Evolutionary conservation across 2,329 filamentous ascomycete genomes (phyloP), one percentile per base, ranked within the genome.

Genomic region (Aspergillus ustus): DNA sequence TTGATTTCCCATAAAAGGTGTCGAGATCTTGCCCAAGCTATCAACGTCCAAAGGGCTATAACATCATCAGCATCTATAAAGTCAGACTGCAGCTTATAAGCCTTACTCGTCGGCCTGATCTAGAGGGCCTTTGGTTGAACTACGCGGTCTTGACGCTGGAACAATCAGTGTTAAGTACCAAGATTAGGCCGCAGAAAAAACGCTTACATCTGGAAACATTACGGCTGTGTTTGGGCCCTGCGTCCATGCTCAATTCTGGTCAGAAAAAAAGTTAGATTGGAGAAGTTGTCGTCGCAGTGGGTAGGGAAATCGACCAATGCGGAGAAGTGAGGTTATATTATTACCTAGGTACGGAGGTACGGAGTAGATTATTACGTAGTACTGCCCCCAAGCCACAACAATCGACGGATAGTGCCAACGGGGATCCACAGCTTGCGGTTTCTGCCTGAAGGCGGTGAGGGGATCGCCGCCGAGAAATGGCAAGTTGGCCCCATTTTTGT

Each of bases 41-140:
- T 69, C 66, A 37, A 69, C 45, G 15, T 62, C 63, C n/a, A 72
- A 64, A 45, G 73, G 72, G 60, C 76, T 77, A 45, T 54, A 4
- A 50, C 46, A 34, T 56, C n/a, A 61, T 70, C 56, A 69, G 67
- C n/a, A 58, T 53, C n/a, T 17, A 51, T 48, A 9, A 25, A 11
- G 49, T 28, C 34, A n/a, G 17, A n/a, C 11, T 55, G 25, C 25
- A 29, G 29, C 44, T 51, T n/a, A 46, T 11, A 49, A 45, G 22
- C 76, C 87, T 78, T 83, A 94, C 90, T 94, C 90, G 65, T 89
- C 87, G 64, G 71, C 66, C 59, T 82, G 80, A 70, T 95, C 92
- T 20, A 96, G 81, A 4, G 92, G 92, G 1, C 91, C 92, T 75
- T 88, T 91, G 4, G 92, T 95, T 49, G 89, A 75, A 66, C 77